These are phyloP conservation scores for Fusarium sp. DNA, from an alignment of 2,329 filamentous ascomycete genomes.

Conservation along the genomic window DNA sequence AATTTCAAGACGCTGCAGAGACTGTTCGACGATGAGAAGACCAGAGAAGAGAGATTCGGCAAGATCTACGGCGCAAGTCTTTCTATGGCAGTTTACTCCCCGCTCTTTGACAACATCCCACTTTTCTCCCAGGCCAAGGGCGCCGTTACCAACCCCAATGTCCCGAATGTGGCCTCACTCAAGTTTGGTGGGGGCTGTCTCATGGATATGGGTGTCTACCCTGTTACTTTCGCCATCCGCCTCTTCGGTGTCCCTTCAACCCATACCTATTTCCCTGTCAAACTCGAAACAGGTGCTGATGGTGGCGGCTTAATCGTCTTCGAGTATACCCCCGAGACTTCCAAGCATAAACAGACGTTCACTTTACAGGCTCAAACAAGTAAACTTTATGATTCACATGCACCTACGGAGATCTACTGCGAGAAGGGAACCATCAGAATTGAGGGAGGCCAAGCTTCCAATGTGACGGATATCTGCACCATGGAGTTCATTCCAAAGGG, in stretches of 20 bases:
- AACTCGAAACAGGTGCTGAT: conserved; percentile 21
- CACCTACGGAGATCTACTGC: conserved; percentile 36
- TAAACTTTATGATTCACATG: conserved; percentile 32
- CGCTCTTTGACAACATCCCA: neutral
- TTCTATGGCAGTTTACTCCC: conserved; percentile 32
- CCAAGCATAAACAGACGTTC: conserved; percentile 25
- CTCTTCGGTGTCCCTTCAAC: conserved; percentile 29
- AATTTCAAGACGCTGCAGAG: conserved; percentile 34
- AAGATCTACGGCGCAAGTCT: conserved; percentile 29
- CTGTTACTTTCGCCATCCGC: conserved; percentile 30
- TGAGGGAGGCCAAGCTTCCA: conserved; percentile 15
- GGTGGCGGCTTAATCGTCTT: conserved; percentile 28
- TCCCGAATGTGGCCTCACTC: conserved; percentile 32
- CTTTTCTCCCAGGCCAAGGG: neutral
- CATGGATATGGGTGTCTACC: conserved; percentile 40
- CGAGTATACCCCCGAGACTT: conserved; percentile 22
- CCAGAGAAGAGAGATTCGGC: conserved; percentile 17
- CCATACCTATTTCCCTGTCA: conserved; percentile 22
- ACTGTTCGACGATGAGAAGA: conserved; percentile 30
- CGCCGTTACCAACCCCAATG: conserved; percentile 9
- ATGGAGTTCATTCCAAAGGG: conserved; percentile 28
- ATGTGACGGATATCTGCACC: conserved; percentile 30
- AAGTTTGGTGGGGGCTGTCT: conserved; percentile 34
- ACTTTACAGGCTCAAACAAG: conserved; percentile 26
- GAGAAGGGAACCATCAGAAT: conserved; percentile 37